Base-by-base conservation (phyloP, 352 stramenopile genomes). In the Aphanomyces invadans region DNA sequence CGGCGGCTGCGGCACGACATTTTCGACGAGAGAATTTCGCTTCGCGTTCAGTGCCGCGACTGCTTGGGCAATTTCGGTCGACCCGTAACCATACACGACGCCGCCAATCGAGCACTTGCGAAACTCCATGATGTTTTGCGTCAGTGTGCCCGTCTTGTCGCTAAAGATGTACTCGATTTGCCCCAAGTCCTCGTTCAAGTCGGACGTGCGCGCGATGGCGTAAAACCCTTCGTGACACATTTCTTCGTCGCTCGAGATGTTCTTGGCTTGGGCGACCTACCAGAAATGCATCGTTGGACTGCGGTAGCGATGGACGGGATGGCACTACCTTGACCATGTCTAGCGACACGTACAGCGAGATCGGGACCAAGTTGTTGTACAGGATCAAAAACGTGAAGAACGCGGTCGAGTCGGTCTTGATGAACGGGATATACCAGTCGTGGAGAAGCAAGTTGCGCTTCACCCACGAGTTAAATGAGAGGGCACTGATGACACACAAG, bases 201-300 rank as follows among this genome's bases (percentile, higher is more conserved):
- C 92, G 74, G 94, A 95, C n/a, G 81, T 95, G 7, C 87, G 74
- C 11, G 57, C 44, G 7, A 65, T 70, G 15, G 63, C 62, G 32
- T 46, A 12, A 38, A 64, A 45, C 5, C 55, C 55, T 32, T 89
- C 78, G 70, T 98, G 77, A 23, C 74, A 70, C 70, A 94, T 86
- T 32, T 80, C 79, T 0, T 74, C 79, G 29, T 94, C 85, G 1
- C 32, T 65, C 19, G 79, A 68, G 39, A 92, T 89, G 67, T 81
- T 76, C 59, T 89, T 89, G 55, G 83, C 83, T 54, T 92, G 83
- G 11, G 87, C 76, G 3, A 89, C 78, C 62, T 68, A 61, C 28
- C n/a, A n/a, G n/a, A n/a, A n/a, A n/a, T n/a, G n/a, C 32, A n/a
- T 98, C 97, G 76, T 88, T 97, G 74, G 97, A 95, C 48, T 98